A percentile compares a stretch with the other conserved stretches of the same genome.
Conservation (phyloP, 257 asterid species). For the Capsicum rhomboideum region DNA sequence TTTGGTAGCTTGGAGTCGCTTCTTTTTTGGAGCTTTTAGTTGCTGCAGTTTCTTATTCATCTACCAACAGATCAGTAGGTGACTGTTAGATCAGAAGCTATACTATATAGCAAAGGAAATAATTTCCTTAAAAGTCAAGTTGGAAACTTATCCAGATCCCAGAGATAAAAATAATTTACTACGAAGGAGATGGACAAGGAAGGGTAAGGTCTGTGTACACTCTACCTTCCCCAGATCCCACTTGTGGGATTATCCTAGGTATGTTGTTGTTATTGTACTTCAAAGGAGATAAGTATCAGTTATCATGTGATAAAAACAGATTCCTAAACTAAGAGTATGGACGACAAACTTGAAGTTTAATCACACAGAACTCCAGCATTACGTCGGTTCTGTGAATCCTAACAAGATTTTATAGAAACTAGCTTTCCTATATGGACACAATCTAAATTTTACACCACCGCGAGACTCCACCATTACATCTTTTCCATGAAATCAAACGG, state of each 20-base stretch:
- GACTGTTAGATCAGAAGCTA: background rate
- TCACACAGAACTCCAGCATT: background rate
- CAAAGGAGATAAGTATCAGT: background rate
- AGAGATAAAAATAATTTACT: background rate
- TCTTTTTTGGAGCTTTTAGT: conserved; percentile 69
- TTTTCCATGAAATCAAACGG: background rate
- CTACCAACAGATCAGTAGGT: conserved; percentile 10
- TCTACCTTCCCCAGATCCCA: too few relatives aligned
- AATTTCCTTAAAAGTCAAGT: background rate
- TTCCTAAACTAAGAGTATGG: background rate
- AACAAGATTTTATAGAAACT: too few relatives aligned
- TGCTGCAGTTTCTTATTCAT: conserved; percentile 90
- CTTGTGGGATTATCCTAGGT: too few relatives aligned
- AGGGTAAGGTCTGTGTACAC: too few relatives aligned
- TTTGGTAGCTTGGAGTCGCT: conserved; percentile 81
- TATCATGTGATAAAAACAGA: background rate
- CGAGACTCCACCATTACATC: background rate
- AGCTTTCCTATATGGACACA: too few relatives aligned
- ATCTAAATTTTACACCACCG: too few relatives aligned
- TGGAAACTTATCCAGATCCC: background rate
- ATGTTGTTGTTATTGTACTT: too few relatives aligned
- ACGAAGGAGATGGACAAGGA: too few relatives aligned
- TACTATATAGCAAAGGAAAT: background rate
- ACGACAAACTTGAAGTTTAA: background rate
- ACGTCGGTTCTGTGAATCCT: too few relatives aligned